These are phyloP conservation scores for Clarkia xantiana DNA, from an alignment of 345 rosid species.

Conservation along the genomic window DNA sequence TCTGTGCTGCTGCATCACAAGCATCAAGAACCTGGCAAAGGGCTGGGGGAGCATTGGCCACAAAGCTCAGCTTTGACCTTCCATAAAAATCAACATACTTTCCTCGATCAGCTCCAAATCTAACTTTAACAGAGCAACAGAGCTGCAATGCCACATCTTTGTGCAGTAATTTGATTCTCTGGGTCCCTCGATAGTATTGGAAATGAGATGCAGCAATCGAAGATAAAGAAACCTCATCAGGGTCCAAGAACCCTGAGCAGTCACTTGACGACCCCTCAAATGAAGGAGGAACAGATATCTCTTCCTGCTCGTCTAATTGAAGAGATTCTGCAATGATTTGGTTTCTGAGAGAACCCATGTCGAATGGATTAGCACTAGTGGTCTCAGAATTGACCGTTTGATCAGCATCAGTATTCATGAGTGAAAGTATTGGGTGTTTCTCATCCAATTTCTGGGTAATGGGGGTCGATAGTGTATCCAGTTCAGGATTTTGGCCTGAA, in stretches of 20 bases:
- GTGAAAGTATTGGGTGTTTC: slow-evolving; percentile 34
- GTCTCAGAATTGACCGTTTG: slow-evolving; percentile 19
- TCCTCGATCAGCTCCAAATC: slow-evolving; percentile 35
- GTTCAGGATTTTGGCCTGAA: no score
- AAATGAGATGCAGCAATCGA: slow-evolving; percentile 34
- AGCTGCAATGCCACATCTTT: slow-evolving; percentile 38
- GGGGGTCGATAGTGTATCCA: no score
- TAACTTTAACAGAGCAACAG: slow-evolving; percentile 37
- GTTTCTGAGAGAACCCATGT: no score
- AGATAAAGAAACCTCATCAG: slow-evolving; percentile 32
- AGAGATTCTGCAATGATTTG: no score
- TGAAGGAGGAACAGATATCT: slow-evolving; percentile 18
- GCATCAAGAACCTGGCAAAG: slow-evolving; percentile 45
- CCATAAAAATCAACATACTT: slow-evolving; percentile 47
- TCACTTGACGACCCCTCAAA: slow-evolving; percentile 25
- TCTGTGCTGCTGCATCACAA: slow-evolving; percentile 37
- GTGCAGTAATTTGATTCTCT: slow-evolving; percentile 31
- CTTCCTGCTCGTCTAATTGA: no score
- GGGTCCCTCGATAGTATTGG: slow-evolving; percentile 38
- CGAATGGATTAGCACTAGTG: no score
- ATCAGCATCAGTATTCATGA: slow-evolving; percentile 14
- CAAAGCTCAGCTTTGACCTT: slow-evolving; percentile 45
- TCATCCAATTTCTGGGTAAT: slow-evolving; percentile 9
- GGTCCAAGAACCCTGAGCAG: slow-evolving; percentile 22
- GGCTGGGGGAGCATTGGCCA: slow-evolving; percentile 40